phyloP scores from a whole-genome alignment of 1,284 basidiomycete species.

The Anthracocystis setariae region DNA sequence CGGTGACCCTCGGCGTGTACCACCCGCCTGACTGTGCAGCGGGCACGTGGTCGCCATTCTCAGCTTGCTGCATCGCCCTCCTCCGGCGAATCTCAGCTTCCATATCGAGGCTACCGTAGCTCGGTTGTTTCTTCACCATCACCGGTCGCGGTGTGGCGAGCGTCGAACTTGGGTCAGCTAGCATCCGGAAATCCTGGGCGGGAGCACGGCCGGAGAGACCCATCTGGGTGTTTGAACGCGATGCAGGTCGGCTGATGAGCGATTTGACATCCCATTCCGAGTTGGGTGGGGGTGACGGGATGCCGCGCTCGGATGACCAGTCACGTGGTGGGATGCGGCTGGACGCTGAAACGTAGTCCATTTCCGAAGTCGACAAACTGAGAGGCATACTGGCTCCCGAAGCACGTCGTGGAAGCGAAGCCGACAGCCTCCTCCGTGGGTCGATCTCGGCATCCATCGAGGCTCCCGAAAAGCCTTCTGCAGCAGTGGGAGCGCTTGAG shows the following conservation, averaged over 20 bases:
- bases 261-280: slow-evolving; percentile 49
- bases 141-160: slow-evolving; percentile 32
- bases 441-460: slow-evolving; percentile 21
- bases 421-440: slow-evolving; percentile 21
- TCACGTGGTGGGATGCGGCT: slow-evolving; percentile 53
- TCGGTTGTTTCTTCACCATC: slow-evolving; percentile 33
- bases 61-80: slow-evolving; percentile 36
- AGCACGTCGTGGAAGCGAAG: slow-evolving; percentile 22
- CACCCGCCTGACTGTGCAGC: slow-evolving; percentile 43
- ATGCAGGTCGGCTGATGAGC: slow-evolving; percentile 33
- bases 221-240: slow-evolving; percentile 25
- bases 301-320: slow-evolving; percentile 48
- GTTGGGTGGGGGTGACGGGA: slow-evolving; percentile 53
- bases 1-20: slow-evolving; percentile 48
- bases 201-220: slow-evolving; percentile 19
- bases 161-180: slow-evolving; percentile 22
- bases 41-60: slow-evolving; percentile 16
- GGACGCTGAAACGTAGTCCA: slow-evolving; percentile 15
- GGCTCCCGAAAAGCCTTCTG: slow-evolving; percentile 1
- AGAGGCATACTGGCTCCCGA: slow-evolving; percentile 32
- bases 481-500: slow-evolving; percentile 19
- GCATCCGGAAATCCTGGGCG: slow-evolving; percentile 38
- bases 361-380: slow-evolving; percentile 27
- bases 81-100: slow-evolving; percentile 54
- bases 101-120: slow-evolving; percentile 55